Evolutionary conservation across 257 asterid species (phyloP).

Genomic region (Gentiana dahurica): DNA sequence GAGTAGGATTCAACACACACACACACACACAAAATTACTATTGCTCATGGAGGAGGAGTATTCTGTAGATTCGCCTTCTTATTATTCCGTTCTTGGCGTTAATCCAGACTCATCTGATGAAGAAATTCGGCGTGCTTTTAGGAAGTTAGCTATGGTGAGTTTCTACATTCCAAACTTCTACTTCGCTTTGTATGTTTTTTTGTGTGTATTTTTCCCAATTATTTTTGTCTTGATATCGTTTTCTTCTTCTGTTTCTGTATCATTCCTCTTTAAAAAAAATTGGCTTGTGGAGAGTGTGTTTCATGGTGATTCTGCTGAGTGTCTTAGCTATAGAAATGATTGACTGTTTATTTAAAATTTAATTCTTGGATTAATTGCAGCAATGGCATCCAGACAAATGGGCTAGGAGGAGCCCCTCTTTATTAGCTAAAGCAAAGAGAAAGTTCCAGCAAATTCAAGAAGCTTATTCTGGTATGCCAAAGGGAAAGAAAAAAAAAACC

Average conservation of each 20-base stretch:
- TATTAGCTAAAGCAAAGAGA: conserved; percentile 54
- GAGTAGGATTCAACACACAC: no score
- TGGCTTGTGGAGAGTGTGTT: not conserved
- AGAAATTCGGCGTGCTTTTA: conserved; percentile 67
- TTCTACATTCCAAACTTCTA: not conserved
- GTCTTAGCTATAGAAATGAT: no score
- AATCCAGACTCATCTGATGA: conserved; percentile 39
- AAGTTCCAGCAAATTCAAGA: conserved; percentile 83
- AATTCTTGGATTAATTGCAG: conserved; percentile 25
- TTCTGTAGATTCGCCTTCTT: conserved; percentile 16
- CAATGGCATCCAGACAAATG: conserved; percentile 97
- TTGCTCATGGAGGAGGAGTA: conserved; percentile 20
- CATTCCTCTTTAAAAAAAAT: not conserved
- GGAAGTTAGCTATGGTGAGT: conserved; percentile 74
- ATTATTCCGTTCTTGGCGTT: conserved; percentile 63
- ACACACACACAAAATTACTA: no score
- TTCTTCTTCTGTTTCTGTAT: no score
- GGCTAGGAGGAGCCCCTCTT: conserved; percentile 34
- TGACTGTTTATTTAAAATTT: not conserved
- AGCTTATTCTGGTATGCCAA: conserved; percentile 68
- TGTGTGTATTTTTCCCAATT: not conserved
- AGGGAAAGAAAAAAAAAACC: no score
- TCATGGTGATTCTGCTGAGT: not conserved
- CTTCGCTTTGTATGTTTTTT: not conserved
- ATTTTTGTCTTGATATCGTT: not conserved